These are phyloP conservation scores for Angophora floribunda DNA, from an alignment of 345 rosid species.

Conservation along the genomic window DNA sequence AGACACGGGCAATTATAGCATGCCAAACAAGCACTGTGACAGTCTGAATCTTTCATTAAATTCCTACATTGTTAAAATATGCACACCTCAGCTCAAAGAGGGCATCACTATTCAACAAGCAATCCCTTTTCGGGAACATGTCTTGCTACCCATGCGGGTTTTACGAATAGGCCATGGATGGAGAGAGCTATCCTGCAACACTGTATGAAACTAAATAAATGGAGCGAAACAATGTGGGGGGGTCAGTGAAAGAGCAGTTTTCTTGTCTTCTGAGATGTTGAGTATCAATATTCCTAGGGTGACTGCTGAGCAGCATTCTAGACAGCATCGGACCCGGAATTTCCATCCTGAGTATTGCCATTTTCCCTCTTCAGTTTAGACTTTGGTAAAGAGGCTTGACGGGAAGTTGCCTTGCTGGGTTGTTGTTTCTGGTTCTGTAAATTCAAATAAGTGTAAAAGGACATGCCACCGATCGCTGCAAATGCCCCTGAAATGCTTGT, in stretches of 20 bases:
- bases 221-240: not conserved
- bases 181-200: not conserved
- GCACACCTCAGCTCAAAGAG: not conserved
- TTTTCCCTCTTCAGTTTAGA: slow-evolving; percentile 43
- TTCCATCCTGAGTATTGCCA: slow-evolving; percentile 21
- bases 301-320: not conserved
- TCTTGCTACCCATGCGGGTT: not conserved
- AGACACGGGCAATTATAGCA: not conserved
- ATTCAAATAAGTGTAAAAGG: slow-evolving; percentile 49
- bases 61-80: not conserved
- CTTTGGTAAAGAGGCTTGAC: slow-evolving; percentile 14
- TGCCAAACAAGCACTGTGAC: not conserved
- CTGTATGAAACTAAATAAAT: not conserved
- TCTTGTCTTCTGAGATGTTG: not conserved
- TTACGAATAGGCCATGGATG: not conserved
- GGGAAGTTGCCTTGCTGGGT: slow-evolving; percentile 16
- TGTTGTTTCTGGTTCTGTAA: slow-evolving; percentile 18
- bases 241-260: not conserved
- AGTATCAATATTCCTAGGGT: not conserved
- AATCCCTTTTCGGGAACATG: not conserved
- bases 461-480: slow-evolving; percentile 62
- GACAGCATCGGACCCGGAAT: not conserved
- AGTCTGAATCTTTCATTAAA: not conserved
- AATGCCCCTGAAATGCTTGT: slow-evolving; percentile 56
- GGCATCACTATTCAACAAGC: not conserved